Conservation (phyloP, 2,329 filamentous ascomycete genomes). For the Aureobasidium namibiae region DNA sequence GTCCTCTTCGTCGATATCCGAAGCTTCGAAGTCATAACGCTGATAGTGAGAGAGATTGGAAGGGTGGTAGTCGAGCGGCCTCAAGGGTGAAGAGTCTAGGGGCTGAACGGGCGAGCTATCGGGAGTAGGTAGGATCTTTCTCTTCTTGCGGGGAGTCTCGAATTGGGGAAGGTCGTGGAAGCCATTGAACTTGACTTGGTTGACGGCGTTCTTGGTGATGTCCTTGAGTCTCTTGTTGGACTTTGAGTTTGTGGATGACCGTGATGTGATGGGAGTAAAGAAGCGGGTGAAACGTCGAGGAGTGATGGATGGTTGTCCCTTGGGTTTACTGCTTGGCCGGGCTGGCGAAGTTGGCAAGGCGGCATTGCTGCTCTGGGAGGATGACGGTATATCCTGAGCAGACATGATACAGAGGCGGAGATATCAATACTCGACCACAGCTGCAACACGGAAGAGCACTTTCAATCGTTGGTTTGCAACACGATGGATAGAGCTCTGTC, state of each 20-base stretch:
- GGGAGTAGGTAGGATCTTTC: slow-evolving; percentile 37
- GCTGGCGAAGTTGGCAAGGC: slow-evolving; percentile 24
- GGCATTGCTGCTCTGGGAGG: slow-evolving; percentile 27
- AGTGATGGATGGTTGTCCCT: slow-evolving; percentile 41
- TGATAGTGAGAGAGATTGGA: background rate
- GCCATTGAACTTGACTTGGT: slow-evolving; percentile 22
- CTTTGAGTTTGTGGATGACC: slow-evolving; percentile 24
- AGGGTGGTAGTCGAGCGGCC: slow-evolving; percentile 1
- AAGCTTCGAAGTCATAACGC: slow-evolving; percentile 1
- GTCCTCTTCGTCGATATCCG: slow-evolving; percentile 8
- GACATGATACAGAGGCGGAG: background rate
- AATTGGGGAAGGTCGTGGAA: slow-evolving; percentile 20
- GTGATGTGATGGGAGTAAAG: slow-evolving; percentile 35
- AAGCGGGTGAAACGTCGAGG: slow-evolving; percentile 44
- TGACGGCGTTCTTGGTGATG: slow-evolving; percentile 40
- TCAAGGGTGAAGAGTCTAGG: slow-evolving; percentile 14
- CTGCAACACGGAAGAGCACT: background rate
- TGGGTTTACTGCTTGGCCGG: slow-evolving; percentile 30
- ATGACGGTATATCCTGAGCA: slow-evolving; percentile 6
- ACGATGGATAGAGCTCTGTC: background rate
- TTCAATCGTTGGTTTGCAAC: background rate
- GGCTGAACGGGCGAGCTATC: slow-evolving; percentile 33
- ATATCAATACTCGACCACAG: background rate
- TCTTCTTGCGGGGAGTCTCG: slow-evolving; percentile 27
- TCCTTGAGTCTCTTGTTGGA: slow-evolving; percentile 41